Conservation (phyloP, 169 alveolate species). For the Plasmodium yoelii region DNA sequence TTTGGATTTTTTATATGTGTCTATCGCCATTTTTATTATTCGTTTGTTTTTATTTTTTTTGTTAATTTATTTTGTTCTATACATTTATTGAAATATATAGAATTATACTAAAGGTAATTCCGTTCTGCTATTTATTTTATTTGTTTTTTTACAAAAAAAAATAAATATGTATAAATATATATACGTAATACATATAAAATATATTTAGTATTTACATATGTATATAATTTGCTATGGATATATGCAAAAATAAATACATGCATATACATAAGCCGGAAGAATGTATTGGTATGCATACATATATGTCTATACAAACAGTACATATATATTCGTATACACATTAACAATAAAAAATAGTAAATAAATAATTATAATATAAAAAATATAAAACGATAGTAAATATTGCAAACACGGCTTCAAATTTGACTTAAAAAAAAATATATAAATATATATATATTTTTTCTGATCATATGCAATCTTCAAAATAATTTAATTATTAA, state of each 20-base stretch:
- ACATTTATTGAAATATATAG: neutral
- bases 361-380: neutral
- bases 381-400: neutral
- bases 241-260: slow-evolving; percentile 5
- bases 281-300: neutral
- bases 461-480: neutral
- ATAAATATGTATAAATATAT: slow-evolving; percentile 1
- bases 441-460: slow-evolving; percentile 7
- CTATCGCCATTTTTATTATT: slow-evolving; percentile 5
- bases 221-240: neutral
- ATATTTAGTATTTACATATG: neutral
- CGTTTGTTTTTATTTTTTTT: neutral
- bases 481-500: slow-evolving; percentile 58
- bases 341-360: neutral
- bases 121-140: neutral
- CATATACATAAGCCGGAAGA: neutral
- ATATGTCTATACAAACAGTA: slow-evolving; percentile 4
- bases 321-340: neutral
- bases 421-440: slow-evolving; percentile 32
- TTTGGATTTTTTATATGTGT: slow-evolving; percentile 31
- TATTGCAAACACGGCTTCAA: slow-evolving; percentile 28
- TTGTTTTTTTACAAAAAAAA: neutral
- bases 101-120: slow-evolving; percentile 5
- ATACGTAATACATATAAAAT: neutral
- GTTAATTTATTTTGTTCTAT: neutral